Base-by-base conservation (phyloP, 2,329 filamentous ascomycete species). In the Aureobasidium musti region DNA sequence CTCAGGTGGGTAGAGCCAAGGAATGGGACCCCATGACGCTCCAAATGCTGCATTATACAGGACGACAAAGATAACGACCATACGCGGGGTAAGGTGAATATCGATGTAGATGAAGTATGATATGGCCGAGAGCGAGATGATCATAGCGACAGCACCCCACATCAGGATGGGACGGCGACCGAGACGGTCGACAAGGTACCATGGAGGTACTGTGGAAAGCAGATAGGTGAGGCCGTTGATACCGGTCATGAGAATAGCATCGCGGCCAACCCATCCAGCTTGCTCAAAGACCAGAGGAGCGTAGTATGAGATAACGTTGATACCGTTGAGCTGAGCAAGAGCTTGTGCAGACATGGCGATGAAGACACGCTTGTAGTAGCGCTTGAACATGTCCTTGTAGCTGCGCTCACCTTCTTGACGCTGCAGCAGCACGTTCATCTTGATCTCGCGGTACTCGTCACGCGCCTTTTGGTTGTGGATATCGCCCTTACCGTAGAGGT, bases 271-370 rank as follows among this genome's bases (percentile, higher is more conserved):
- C 95, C 94, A 98, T n/a, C 95, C 94, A 43, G 95, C 95, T 68
- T 93, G 93, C 79, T 97, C 93, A 74, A 99, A 98, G 19, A 98
- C 94, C 66, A 96, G 87, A 0, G 95, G 95, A 0, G 95, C 95
- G 76, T 99, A 99, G 83, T 98, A 99, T 1, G 94, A 98, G 70
- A 99, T 99, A 76, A 99, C 95, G 79, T 99, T 99, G 82, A 99
- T 99, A 71, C 95, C 95, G 80, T 98, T 98, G 64, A 99, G 87
- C 79, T 99, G 95, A 33, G 95, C 95, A 70, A 99, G 86, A 6
- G 89, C 92, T 79, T 98, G 95, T 4, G 95, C 95, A 39, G 94
- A 98, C 95, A 98, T 98, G 79, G 95, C 95, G 76, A 98, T 98
- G 75, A 98, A 92, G 70, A 98, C 94, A 63, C 95, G 91, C 73